Evolutionary conservation across 805 yeast species (phyloP).

Genomic region (Blastobotrys mokoenaii): DNA sequence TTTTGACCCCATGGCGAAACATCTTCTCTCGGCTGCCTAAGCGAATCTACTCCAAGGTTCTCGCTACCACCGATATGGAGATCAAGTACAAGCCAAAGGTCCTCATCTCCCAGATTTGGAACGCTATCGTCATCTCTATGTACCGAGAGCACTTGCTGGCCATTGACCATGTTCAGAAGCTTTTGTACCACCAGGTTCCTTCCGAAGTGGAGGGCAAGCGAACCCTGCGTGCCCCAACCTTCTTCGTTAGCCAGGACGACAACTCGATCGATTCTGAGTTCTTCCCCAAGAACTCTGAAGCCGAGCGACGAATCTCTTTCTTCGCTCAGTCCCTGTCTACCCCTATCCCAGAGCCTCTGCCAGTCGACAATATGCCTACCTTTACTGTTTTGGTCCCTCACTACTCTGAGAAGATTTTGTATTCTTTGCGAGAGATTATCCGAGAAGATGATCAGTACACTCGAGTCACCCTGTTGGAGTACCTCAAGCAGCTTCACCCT

Average conservation of each 20-base stretch:
- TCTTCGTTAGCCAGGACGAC: constrained; percentile 79
- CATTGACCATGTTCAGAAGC: constrained; percentile 58
- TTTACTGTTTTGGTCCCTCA: constrained; percentile 84
- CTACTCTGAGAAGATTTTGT: constrained; percentile 71
- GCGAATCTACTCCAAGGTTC: constrained; percentile 61
- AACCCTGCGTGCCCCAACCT: constrained; percentile 58
- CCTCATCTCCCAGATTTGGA: constrained; percentile 69
- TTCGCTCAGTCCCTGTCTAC: constrained; percentile 87
- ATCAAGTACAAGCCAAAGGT: constrained; percentile 43
- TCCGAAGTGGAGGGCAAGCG: constrained; percentile 33
- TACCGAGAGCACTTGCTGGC: constrained; percentile 72
- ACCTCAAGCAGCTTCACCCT: constrained; percentile 62
- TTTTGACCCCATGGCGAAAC: constrained; percentile 99
- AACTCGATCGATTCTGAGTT: constrained; percentile 50
- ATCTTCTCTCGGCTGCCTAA: constrained; percentile 83
- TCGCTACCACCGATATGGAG: constrained; percentile 43
- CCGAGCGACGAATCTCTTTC: constrained; percentile 73
- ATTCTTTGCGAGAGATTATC: constrained; percentile 70
- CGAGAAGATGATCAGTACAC: constrained; percentile 54
- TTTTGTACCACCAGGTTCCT: constrained; percentile 44
- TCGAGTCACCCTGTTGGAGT: constrained; percentile 68
- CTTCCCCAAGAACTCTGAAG: constrained; percentile 61
- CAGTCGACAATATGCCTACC: constrained; percentile 64
- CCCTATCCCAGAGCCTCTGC: constrained; percentile 67
- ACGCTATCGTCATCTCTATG: constrained; percentile 75